Base-by-base conservation (phyloP, 257 asterid genomes). In the Solanum tarapatanum region DNA sequence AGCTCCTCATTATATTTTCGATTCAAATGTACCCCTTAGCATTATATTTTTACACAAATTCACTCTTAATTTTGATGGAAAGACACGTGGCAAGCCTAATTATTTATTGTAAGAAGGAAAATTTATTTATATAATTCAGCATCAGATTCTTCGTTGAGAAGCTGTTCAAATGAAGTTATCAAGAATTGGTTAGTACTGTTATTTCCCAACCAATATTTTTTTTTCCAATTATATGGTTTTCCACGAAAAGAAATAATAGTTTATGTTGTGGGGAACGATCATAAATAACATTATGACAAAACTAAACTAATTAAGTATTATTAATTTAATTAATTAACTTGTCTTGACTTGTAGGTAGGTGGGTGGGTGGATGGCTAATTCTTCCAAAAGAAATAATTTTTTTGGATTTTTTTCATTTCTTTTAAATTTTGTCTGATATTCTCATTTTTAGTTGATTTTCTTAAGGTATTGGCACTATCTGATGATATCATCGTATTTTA, bases 321-420 rank as follows among this genome's bases (percentile, higher is more conserved):
- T 17, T 33, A 35, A 74, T 35, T 74, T 30, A 41, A 51, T 26
- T 55, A 24, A 55, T 60, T n/a, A 37, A 87, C 74, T 23, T 77
- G 86, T 87, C 79, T 26, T 77, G 45, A 39, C 89, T 62, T 84
- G 66, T 80, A 43, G 84, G 69, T 26, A 30, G 51, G 48, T 21
- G 41, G 84, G 51, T 84, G 82, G 89, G 24, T 86, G 85, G 88
- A 16, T 86, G 88, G 82, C 88, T 86, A 82, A 87, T 89, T 76
- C 75, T 35, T 62, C 28, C 58, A 55, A 86, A 26, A 41, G 43
- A 85, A 86, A 74, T 87, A 68, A 17, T 84, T 35, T 45, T 74
- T 74, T 80, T 43, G 68, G 68, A 80, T 16, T 24, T 45, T 45
- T 28, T 45, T 28, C 16, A 26, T 45, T 43, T 45, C 17, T 80